phyloP scores from a whole-genome alignment of 2,329 filamentous ascomycete species.

The Aspergillus glaucus region DNA sequence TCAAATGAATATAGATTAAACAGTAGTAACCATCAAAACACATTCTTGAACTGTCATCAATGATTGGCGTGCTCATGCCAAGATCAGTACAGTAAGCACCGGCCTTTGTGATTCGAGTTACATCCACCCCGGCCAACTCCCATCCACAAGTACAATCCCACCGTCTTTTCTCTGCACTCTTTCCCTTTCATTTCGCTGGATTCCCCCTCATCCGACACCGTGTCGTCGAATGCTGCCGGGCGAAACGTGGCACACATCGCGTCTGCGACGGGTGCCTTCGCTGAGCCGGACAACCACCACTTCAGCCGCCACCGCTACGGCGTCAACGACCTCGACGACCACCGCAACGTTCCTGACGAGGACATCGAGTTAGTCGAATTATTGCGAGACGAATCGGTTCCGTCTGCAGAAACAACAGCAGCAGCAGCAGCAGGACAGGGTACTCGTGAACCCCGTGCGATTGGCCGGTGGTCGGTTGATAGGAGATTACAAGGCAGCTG shows the following conservation, averaged over 20 bases:
- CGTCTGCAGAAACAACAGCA: background rate
- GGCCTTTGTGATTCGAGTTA: too few relatives aligned
- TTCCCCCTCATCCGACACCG: slow-evolving; percentile 9
- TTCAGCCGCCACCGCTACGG: background rate
- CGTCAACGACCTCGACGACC: slow-evolving; percentile 1
- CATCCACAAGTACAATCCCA: background rate
- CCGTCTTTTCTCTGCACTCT: background rate
- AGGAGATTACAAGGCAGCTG: slow-evolving; percentile 5
- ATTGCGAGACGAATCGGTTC: background rate
- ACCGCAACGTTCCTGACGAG: slow-evolving; percentile 12
- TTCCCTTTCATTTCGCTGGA: background rate
- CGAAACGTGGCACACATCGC: slow-evolving; percentile 20
- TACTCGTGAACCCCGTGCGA: background rate
- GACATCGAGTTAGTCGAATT: slow-evolving; percentile 30
- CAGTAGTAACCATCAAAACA: too few relatives aligned
- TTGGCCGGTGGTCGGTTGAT: background rate
- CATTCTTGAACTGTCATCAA: too few relatives aligned
- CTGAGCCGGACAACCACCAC: background rate
- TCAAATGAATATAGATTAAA: too few relatives aligned
- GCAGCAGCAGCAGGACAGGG: background rate
- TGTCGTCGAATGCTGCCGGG: slow-evolving; percentile 22
- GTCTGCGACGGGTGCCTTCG: slow-evolving; percentile 19
- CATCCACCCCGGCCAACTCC: background rate
- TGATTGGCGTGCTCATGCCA: too few relatives aligned
- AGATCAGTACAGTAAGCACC: too few relatives aligned